phyloP scores from a whole-genome alignment of 805 yeast genomes.

The Metschnikowia noctiluminum region DNA sequence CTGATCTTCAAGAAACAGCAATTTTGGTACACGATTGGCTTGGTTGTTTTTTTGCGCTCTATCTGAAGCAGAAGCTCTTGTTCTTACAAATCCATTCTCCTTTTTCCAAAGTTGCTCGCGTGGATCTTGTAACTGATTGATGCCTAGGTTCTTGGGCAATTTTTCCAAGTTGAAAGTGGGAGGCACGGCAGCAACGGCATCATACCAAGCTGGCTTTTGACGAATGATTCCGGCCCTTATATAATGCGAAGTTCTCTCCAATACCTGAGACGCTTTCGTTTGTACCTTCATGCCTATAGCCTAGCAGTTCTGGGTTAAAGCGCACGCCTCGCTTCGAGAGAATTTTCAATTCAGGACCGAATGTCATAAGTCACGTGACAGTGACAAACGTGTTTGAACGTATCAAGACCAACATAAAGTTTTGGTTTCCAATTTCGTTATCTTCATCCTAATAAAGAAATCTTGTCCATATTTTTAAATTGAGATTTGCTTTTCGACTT shows the following conservation, averaged over 20 bases:
- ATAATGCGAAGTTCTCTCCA: slow-evolving; percentile 77
- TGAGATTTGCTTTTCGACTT: too few species aligned
- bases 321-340: slow-evolving; percentile 3
- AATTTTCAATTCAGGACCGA: slow-evolving; percentile 2
- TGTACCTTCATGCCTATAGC: slow-evolving; percentile 56
- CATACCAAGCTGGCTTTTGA: slow-evolving; percentile 84
- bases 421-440: not conserved
- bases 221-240: slow-evolving; percentile 66
- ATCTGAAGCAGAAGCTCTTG: slow-evolving; percentile 42
- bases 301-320: not conserved
- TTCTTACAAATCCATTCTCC: slow-evolving; percentile 35
- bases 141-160: slow-evolving; percentile 33
- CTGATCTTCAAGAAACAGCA: slow-evolving; percentile 71
- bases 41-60: slow-evolving; percentile 35
- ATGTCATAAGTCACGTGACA: slow-evolving; percentile 5
- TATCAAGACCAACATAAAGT: not conserved
- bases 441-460: too few species aligned
- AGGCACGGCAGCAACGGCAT: slow-evolving; percentile 78
- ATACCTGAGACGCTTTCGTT: slow-evolving; percentile 64
- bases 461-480: too few species aligned
- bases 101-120: slow-evolving; percentile 14
- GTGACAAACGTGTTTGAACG: not conserved
- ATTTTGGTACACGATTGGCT: slow-evolving; percentile 49
- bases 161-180: slow-evolving; percentile 64
- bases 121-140: slow-evolving; percentile 31